phyloP scores from a whole-genome alignment of 2,329 filamentous ascomycete genomes.

The Balansia obtecta region DNA sequence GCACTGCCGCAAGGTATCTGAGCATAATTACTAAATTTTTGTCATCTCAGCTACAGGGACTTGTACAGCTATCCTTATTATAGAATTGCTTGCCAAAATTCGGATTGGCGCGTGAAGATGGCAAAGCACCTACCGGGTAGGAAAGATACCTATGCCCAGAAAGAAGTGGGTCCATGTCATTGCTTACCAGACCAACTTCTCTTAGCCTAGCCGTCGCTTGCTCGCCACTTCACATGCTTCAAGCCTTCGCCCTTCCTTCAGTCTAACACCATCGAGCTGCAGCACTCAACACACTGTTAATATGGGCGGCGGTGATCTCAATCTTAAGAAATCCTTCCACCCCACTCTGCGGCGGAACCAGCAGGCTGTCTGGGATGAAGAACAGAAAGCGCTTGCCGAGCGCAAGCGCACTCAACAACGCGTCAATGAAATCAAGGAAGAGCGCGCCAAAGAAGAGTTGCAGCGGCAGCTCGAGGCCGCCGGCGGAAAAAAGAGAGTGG shows the following conservation, averaged over 20 bases:
- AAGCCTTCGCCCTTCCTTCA: not conserved
- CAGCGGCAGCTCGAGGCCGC: constrained; percentile 81
- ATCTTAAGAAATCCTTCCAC: constrained; percentile 93
- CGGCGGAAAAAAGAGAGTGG: constrained; percentile 66
- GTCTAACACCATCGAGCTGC: not conserved
- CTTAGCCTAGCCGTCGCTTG: not conserved
- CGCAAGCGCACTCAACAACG: constrained; percentile 88
- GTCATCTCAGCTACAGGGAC: too few relatives aligned
- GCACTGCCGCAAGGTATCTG: too few relatives aligned
- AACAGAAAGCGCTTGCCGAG: constrained; percentile 86
- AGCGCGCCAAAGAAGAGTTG: constrained; percentile 83
- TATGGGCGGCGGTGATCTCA: constrained; percentile 92
- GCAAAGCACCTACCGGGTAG: too few relatives aligned
- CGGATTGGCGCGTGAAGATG: too few relatives aligned
- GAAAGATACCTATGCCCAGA: not conserved
- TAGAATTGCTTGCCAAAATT: too few relatives aligned
- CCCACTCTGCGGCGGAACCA: constrained; percentile 85
- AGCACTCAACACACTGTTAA: constrained; percentile 23
- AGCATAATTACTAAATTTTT: too few relatives aligned
- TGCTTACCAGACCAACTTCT: too few relatives aligned
- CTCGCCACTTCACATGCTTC: not conserved
- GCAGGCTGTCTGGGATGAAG: constrained; percentile 78
- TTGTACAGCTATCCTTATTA: too few relatives aligned
- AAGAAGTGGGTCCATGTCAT: not conserved
- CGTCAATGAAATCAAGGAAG: constrained; percentile 85